Evolutionary conservation across 768 basidiomycete genomes (phyloP), one percentile per base, ranked within the genome.

Genomic region (Daedalea quercina): DNA sequence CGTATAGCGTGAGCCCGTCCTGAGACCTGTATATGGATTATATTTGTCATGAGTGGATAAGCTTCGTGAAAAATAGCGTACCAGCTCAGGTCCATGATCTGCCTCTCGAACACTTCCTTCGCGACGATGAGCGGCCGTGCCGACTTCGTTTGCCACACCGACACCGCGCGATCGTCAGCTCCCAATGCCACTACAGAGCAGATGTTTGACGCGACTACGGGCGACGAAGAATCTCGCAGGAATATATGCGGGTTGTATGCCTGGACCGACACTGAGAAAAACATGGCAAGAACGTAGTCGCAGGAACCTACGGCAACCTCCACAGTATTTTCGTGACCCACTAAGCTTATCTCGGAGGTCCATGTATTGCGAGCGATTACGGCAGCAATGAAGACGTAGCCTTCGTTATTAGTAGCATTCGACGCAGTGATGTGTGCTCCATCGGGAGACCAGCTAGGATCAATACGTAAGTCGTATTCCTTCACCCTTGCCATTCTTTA

Each of bases 381-480:
- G 7, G 94, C 91, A 2, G 95, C 96, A 42, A 97, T 95, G 66
- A 98, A 99, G 6, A 98, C 94, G 52, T 93, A 94, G 19, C 94
- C 94, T 57, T 87, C 85, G 61, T 90, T 91, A 66, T 97, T 98
- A 48, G 94, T 97, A 1, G 94, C 93, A 63, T 98, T 98, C 1
- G 95, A 95, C 1, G 94, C 91, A 3, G 94, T 96, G 54, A 99
- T 92, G 65, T 96, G 93, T 1, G 95, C 90, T n/a, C 96, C 96
- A 63, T 98, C 96, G 1, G 96, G 96, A 0, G 94, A 97, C 96
- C 96, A 99, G 61, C 94, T 96, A 55, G 7, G 56, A 11, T 53
- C 12, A 3, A 47, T 19, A 19, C 13, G 33, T 47, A 11, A 47
- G 26, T 3, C 31, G 35, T 6, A 23, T 15, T 17, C 13, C 33